Conservation (phyloP, 352 stramenopile species). For the Halophytophthora batemanensis region DNA sequence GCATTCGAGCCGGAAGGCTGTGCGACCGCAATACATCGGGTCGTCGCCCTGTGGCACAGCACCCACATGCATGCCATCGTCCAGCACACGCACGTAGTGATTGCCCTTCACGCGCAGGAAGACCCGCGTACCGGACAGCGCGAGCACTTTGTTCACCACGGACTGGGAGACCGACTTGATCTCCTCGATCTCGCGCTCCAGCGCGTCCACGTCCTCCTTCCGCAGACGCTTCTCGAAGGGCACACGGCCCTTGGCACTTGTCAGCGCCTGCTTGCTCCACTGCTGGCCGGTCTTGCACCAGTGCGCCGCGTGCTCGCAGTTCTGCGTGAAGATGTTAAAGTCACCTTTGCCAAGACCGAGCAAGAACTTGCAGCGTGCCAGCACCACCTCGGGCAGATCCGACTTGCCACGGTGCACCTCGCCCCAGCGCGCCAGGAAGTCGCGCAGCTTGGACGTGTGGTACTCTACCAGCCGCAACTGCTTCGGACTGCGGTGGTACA, state of each 20-base stretch:
- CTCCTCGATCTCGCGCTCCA: constrained; percentile 60
- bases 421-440: constrained; percentile 66
- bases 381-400: constrained; percentile 68
- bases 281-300: constrained; percentile 80
- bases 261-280: constrained; percentile 74
- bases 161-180: constrained; percentile 56
- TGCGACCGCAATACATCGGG: constrained; percentile 34
- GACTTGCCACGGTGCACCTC: constrained; percentile 71
- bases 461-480: constrained; percentile 70
- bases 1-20: constrained; percentile 54
- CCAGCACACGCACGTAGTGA: constrained; percentile 45
- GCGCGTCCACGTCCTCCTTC: constrained; percentile 59
- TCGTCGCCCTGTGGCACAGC: constrained; percentile 37
- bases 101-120: constrained; percentile 63
- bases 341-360: constrained; percentile 63
- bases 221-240: constrained; percentile 61
- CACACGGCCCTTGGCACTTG: constrained; percentile 40
- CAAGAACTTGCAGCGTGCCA: constrained; percentile 73
- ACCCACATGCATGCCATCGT: constrained; percentile 42
- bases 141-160: constrained; percentile 60
- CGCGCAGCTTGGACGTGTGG: constrained; percentile 61
- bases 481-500: constrained; percentile 46
- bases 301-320: constrained; percentile 77
- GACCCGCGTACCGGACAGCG: constrained; percentile 48
- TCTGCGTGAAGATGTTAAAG: constrained; percentile 81